These are phyloP conservation scores for Lippia alba DNA, from an alignment of 305 asterid genomes.

Conservation along the genomic window DNA sequence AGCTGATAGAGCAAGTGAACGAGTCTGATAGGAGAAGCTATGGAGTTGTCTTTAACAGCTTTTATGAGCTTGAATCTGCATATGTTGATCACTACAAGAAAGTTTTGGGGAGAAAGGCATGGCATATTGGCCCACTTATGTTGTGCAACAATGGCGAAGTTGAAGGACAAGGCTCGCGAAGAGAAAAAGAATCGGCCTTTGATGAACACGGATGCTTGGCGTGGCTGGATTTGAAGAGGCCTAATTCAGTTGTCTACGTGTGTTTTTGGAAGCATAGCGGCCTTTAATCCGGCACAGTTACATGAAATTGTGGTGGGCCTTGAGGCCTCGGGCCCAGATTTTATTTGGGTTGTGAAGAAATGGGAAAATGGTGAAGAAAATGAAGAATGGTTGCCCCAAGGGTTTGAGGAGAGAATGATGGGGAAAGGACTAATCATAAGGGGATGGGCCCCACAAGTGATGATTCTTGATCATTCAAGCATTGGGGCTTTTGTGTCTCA, in stretches of 20 bases:
- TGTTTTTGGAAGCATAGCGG: slow-evolving; percentile 50
- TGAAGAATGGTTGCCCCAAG: slow-evolving; percentile 47
- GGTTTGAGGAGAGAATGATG: slow-evolving; percentile 51
- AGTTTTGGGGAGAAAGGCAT: slow-evolving; percentile 47
- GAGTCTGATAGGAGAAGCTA: slow-evolving; percentile 45
- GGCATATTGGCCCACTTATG: slow-evolving; percentile 62
- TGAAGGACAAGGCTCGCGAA: slow-evolving; percentile 24
- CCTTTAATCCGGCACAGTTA: slow-evolving; percentile 36
- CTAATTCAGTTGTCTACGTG: slow-evolving; percentile 45
- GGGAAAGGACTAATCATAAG: slow-evolving; percentile 55
- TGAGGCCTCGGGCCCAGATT: slow-evolving; percentile 49
- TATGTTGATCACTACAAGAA: slow-evolving; percentile 53
- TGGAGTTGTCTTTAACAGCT: slow-evolving; percentile 66
- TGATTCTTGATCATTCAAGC: slow-evolving; percentile 56
- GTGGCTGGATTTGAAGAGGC: slow-evolving; percentile 58
- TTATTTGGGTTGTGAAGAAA: slow-evolving; percentile 54
- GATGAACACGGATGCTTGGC: slow-evolving; percentile 53
- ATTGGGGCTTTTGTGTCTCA: slow-evolving; percentile 64
- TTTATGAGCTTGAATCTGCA: slow-evolving; percentile 59
- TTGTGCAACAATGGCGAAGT: slow-evolving; percentile 26
- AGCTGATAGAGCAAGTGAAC: slow-evolving; percentile 22
- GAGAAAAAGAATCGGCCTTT: slow-evolving; percentile 47
- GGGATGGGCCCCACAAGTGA: slow-evolving; percentile 76
- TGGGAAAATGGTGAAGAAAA: slow-evolving; percentile 5
- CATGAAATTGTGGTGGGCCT: slow-evolving; percentile 53